phyloP scores from a whole-genome alignment of 176 grass and related monocot genomes.

The Luzula sylvatica region DNA sequence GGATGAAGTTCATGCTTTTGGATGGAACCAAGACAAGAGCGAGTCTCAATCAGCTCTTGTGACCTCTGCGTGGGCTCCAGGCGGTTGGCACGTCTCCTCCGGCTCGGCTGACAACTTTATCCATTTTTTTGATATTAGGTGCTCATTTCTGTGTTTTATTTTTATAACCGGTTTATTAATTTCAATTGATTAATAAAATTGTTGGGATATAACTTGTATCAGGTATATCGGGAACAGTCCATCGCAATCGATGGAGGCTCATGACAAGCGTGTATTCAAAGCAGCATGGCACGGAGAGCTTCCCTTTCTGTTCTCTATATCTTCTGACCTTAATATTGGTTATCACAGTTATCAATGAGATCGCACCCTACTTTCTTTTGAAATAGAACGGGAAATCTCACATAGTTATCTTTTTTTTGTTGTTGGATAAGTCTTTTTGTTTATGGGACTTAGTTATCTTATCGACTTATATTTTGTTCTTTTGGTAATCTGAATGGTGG shows the following conservation, averaged over 20 bases:
- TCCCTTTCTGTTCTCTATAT: slow-evolving; percentile 17
- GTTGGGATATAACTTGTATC: background rate
- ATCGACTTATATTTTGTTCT: too few species aligned
- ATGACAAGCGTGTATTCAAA: slow-evolving; percentile 15
- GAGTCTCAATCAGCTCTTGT: slow-evolving; percentile 94
- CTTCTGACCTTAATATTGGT: slow-evolving; percentile 13
- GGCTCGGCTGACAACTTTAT: slow-evolving; percentile 14
- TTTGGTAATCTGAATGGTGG: too few species aligned
- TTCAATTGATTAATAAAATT: background rate
- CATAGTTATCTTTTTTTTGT: too few species aligned
- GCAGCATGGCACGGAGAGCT: slow-evolving; percentile 4
- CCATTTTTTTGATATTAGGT: slow-evolving; percentile 24
- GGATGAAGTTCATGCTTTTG: slow-evolving; percentile 59
- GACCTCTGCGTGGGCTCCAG: slow-evolving; percentile 44
- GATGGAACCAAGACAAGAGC: slow-evolving; percentile 82
- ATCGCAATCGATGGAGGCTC: slow-evolving; percentile 12
- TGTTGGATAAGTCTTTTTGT: too few species aligned
- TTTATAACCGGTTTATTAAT: background rate
- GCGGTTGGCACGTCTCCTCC: slow-evolving; percentile 16
- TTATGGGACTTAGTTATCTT: too few species aligned
- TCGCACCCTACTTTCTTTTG: too few species aligned
- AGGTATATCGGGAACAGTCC: background rate
- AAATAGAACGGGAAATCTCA: too few species aligned
- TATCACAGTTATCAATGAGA: background rate
- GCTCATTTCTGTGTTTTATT: background rate